A percentile compares a stretch with the other conserved stretches of the same genome.
Evolutionary conservation across 2,329 filamentous ascomycete genomes (phyloP).

Genomic region (Parascedosporium putredinis): DNA sequence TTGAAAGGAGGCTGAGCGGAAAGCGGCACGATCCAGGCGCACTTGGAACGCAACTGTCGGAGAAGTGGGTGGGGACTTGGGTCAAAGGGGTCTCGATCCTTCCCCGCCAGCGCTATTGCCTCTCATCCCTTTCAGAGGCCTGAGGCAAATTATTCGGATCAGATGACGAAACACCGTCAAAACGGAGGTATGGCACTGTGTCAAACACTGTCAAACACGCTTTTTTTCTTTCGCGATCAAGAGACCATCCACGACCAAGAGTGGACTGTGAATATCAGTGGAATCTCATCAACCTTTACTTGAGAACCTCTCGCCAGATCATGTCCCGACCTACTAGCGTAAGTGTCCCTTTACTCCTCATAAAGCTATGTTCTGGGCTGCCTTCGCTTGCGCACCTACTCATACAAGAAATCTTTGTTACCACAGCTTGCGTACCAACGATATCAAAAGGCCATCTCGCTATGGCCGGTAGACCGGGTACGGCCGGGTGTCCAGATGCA

Average conservation of each 20-base stretch:
- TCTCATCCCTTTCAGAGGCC: background rate
- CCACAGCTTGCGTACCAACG: slow-evolving; percentile 20
- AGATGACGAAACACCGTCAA: slow-evolving; percentile 8
- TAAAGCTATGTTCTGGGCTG: background rate
- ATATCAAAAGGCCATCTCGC: slow-evolving; percentile 38
- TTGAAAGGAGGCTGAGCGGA: slow-evolving; percentile 5
- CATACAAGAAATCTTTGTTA: background rate
- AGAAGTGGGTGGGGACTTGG: background rate
- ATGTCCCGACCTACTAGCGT: slow-evolving; percentile 16
- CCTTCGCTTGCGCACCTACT: slow-evolving; percentile 17
- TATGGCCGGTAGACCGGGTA: slow-evolving; percentile 55
- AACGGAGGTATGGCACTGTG: slow-evolving; percentile 7
- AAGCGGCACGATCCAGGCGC: background rate
- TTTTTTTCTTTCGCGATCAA: slow-evolving; percentile 2
- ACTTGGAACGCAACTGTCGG: background rate
- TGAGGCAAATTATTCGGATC: slow-evolving; percentile 6
- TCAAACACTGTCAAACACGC: background rate
- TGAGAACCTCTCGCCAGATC: slow-evolving; percentile 2
- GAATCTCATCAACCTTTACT: too few species aligned
- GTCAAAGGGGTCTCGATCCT: background rate
- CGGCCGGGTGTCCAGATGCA: slow-evolving; percentile 54
- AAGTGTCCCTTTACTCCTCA: slow-evolving; percentile 3
- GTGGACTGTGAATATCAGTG: too few species aligned
- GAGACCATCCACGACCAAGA: too few species aligned
- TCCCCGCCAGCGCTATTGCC: too few species aligned